Evolutionary conservation across 1,139 yeast species (phyloP), one percentile per base, ranked within the genome.

Genomic region (Magnusiomyces sp.): DNA sequence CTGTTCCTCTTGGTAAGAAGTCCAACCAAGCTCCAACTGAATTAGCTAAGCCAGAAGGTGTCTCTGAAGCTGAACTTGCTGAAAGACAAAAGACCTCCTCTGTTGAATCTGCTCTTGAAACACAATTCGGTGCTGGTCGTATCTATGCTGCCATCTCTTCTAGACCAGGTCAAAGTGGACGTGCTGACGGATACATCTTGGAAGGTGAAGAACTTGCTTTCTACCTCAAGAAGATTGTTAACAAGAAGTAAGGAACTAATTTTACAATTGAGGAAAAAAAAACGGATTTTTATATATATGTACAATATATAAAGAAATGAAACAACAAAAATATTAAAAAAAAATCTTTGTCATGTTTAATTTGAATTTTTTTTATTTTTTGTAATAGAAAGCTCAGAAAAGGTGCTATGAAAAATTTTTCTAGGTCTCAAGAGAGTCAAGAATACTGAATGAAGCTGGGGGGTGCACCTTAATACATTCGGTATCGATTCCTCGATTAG

Each of bases 191-290:
- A 78, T 92, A 94, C 95, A 84, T 92, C 78, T 87, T 94, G 76
- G 99, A 92, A 82, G 98, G 98, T 79, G 99, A 94, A 76, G 98
- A 92, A 81, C 88, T 92, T 76, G 97, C 97, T 75, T 92, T 92
- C 95, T 92, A 92, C 95, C 84, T 92, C 76, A 89, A 95, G 84
- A 90, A 95, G 88, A 81, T 92, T 79, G 82, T 96, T 74, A 92
- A 97, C 75, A 92, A 90, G 94, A 92, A 92, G 84, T 90, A 89
- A 83, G 70, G 54, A 37, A 46, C 37, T 33, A 33, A 40, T 23
- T 23, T 23, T 23, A 17, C 34, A 14, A 42, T 23, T 23, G 29
- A 23, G 29, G 29, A 7, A 23, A 23, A 23, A 23, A 7, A 23
- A 23, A 23, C 29, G 29, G 29, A 23, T 23, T 23, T 23, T 23